Evolutionary conservation across 306 rosid species (phyloP).

Genomic region (Acmispon strigosus): DNA sequence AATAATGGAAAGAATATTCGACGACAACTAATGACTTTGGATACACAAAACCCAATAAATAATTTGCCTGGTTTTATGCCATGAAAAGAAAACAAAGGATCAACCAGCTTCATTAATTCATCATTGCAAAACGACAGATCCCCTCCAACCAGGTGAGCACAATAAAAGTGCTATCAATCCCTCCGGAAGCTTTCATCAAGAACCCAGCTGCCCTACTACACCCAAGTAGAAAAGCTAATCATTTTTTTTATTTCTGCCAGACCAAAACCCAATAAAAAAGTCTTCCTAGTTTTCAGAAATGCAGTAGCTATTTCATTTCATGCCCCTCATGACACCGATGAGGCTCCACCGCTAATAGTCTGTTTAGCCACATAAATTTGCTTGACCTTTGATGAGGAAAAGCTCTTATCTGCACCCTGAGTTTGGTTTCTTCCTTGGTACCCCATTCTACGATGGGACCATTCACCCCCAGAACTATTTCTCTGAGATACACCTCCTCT

Average conservation of each 20-base stretch:
- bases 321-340: slow-evolving; percentile 38
- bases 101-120: slow-evolving; percentile 14
- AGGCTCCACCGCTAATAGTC: slow-evolving; percentile 53
- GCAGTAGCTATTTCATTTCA: slow-evolving; percentile 7
- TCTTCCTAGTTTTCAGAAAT: slow-evolving; percentile 4
- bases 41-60: slow-evolving; percentile 26
- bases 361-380: slow-evolving; percentile 94
- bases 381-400: slow-evolving; percentile 61
- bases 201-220: slow-evolving; percentile 21
- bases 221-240: slow-evolving; percentile 31
- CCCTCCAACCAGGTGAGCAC: neutral
- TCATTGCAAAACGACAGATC: slow-evolving; percentile 5
- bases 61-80: slow-evolving; percentile 13
- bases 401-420: slow-evolving; percentile 55
- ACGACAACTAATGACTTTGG: slow-evolving; percentile 3
- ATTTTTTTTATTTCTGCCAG: slow-evolving; percentile 40
- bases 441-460: slow-evolving; percentile 69
- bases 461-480: slow-evolving; percentile 60
- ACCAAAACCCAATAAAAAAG: slow-evolving; percentile 16
- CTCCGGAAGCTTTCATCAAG: slow-evolving; percentile 26
- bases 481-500: slow-evolving; percentile 63
- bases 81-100: neutral
- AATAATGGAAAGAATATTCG: slow-evolving; percentile 26
- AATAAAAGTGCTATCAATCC: slow-evolving; percentile 14
- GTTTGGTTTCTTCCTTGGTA: slow-evolving; percentile 80